A percentile compares a stretch with the other conserved stretches of the same genome.
phyloP scores from a whole-genome alignment of 495 filamentous ascomycete species.

The Penicillium soppii region DNA sequence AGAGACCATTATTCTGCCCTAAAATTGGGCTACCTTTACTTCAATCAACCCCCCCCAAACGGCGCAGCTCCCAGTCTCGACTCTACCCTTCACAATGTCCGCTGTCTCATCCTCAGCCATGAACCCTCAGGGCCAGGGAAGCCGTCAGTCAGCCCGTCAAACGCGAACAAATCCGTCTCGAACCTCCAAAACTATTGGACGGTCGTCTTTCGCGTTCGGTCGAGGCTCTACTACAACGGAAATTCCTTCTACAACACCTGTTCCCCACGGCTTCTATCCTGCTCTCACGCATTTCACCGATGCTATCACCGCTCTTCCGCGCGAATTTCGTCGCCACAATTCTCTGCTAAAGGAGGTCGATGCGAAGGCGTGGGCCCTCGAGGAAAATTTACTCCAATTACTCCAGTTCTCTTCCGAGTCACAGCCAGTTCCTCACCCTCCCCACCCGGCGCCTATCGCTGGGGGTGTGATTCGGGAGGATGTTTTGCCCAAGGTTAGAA shows the following conservation, averaged over 20 bases:
- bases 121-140: slow-evolving; percentile 33
- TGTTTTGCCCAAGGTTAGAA: slow-evolving; percentile 35
- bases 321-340: slow-evolving; percentile 92
- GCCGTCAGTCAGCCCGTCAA: slow-evolving; percentile 57
- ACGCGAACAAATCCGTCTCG: slow-evolving; percentile 62
- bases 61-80: slow-evolving; percentile 21
- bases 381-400: slow-evolving; percentile 64
- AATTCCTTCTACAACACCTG: slow-evolving; percentile 31
- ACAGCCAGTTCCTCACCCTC: slow-evolving; percentile 39
- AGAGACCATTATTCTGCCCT: not conserved
- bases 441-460: slow-evolving; percentile 40
- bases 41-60: slow-evolving; percentile 13
- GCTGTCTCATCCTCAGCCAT: slow-evolving; percentile 28
- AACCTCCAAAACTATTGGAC: slow-evolving; percentile 55
- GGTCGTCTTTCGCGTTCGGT: slow-evolving; percentile 48
- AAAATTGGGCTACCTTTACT: slow-evolving; percentile 5
- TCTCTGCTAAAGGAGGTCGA: slow-evolving; percentile 95
- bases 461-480: slow-evolving; percentile 41
- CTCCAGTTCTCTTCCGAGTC: slow-evolving; percentile 65
- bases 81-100: slow-evolving; percentile 28
- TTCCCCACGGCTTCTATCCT: slow-evolving; percentile 73
- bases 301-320: slow-evolving; percentile 85
- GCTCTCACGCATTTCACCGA: slow-evolving; percentile 94
- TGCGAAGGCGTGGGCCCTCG: slow-evolving; percentile 69
- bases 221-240: slow-evolving; percentile 34